A percentile compares a stretch with the other conserved stretches of the same genome.
Conservation (phyloP, 495 filamentous ascomycete genomes). For the Pyrenopolyporus hunteri region DNA sequence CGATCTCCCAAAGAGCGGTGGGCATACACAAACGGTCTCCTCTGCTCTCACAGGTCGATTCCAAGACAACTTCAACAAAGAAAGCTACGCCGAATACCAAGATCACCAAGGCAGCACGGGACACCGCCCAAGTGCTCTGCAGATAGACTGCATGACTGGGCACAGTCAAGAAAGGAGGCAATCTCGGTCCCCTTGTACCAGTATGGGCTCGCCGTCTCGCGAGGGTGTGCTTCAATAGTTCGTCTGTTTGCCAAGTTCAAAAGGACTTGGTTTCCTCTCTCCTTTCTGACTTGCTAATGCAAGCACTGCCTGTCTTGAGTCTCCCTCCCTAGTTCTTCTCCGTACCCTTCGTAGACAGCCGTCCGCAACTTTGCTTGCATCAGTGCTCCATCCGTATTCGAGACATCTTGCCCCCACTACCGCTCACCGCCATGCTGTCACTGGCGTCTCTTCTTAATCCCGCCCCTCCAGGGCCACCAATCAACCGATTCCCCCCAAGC, state of each 20-base stretch:
- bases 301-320: slow-evolving; percentile 46
- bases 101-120: slow-evolving; percentile 43
- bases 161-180: slow-evolving; percentile 48
- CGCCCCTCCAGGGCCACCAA: slow-evolving; percentile 48
- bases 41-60: slow-evolving; percentile 53
- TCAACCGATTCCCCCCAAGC: slow-evolving; percentile 39
- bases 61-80: slow-evolving; percentile 53
- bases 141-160: slow-evolving; percentile 45
- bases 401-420: slow-evolving; percentile 39
- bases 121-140: slow-evolving; percentile 46
- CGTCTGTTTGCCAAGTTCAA: slow-evolving; percentile 45
- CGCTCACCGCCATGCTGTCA: slow-evolving; percentile 56
- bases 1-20: slow-evolving; percentile 54
- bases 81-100: slow-evolving; percentile 50
- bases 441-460: slow-evolving; percentile 69
- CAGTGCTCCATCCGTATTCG: slow-evolving; percentile 39
- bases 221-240: slow-evolving; percentile 40
- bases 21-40: slow-evolving; percentile 48
- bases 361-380: slow-evolving; percentile 40
- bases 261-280: slow-evolving; percentile 39
- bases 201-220: slow-evolving; percentile 40
- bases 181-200: slow-evolving; percentile 49
- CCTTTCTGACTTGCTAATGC: slow-evolving; percentile 39
- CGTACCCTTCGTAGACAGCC: slow-evolving; percentile 34
- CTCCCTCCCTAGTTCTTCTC: slow-evolving; percentile 34